Evolutionary conservation across 2,329 filamentous ascomycete species (phyloP).

Genomic region (Rutstroemia sp.): DNA sequence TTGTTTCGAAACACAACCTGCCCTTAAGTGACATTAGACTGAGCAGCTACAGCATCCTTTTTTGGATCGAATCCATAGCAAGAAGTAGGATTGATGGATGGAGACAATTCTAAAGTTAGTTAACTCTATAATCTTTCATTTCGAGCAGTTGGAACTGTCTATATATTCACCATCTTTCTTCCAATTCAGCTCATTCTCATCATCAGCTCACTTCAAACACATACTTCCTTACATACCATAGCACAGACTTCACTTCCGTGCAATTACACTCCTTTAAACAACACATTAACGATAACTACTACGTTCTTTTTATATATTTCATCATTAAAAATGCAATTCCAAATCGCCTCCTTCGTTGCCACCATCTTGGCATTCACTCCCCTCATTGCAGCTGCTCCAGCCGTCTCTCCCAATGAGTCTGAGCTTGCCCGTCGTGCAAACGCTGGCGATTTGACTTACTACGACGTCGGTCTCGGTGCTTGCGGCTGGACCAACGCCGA

Average conservation of each 20-base stretch:
- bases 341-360: neutral
- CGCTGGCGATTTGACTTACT: constrained; percentile 68
- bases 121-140: neutral
- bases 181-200: neutral
- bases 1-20: no score
- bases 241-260: neutral
- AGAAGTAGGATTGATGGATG: no score
- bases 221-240: neutral
- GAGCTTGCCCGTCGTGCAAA: constrained; percentile 1
- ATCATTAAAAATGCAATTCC: constrained; percentile 5
- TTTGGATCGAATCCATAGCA: no score
- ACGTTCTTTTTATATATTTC: neutral
- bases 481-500: constrained; percentile 57
- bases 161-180: neutral
- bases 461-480: constrained; percentile 57
- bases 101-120: no score
- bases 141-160: neutral
- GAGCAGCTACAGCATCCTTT: no score
- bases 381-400: constrained; percentile 4
- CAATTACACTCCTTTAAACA: neutral
- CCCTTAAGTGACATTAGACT: no score
- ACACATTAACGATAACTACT: neutral
- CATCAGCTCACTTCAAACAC: neutral
- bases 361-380: constrained; percentile 1
- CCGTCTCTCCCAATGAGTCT: constrained; percentile 1